Conservation (phyloP, 2,329 filamentous ascomycete species). For the Fusarium torreyae region DNA sequence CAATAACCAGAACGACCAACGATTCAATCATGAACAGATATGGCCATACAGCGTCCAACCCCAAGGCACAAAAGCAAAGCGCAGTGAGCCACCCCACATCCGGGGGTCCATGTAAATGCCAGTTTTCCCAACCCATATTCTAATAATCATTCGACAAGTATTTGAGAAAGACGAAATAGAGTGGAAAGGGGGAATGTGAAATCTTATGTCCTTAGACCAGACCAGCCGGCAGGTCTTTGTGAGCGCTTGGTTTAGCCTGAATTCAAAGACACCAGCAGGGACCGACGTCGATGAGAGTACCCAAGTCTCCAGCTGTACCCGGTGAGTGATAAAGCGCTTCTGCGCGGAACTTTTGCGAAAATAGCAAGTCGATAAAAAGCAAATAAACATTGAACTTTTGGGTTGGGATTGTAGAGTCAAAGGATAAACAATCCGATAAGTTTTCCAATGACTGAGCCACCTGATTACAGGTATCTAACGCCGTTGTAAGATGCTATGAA, state of each 20-base stretch:
- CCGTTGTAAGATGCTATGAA: conserved; percentile 41
- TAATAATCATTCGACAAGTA: conserved; percentile 26
- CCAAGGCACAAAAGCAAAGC: conserved; percentile 8
- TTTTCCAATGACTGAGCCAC: conserved; percentile 21
- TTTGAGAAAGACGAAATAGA: conserved; percentile 14
- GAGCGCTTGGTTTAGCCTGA: neutral
- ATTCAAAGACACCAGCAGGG: neutral
- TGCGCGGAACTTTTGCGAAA: neutral
- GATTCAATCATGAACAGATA: conserved; percentile 17
- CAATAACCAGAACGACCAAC: conserved; percentile 13
- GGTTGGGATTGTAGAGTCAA: conserved; percentile 13
- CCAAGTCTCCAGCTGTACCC: conserved; percentile 12
- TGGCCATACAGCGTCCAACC: conserved; percentile 6
- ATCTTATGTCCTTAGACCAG: conserved; percentile 2
- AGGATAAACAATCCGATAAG: conserved; percentile 28
- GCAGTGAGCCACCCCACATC: conserved; percentile 16
- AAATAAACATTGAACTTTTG: conserved; percentile 24
- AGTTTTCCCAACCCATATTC: conserved; percentile 38
- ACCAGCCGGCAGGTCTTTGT: conserved; percentile 21
- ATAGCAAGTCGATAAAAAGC: neutral
- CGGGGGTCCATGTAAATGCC: conserved; percentile 40
- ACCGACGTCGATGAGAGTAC: conserved; percentile 6
- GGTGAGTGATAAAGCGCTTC: neutral
- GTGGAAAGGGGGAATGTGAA: neutral
- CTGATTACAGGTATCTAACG: conserved; percentile 35